Percentiles rank a stretch among this genome's conserved stretches.
phyloP scores from a whole-genome alignment of 129 eudicot genomes.

The Heracleum sosnowskyi region DNA sequence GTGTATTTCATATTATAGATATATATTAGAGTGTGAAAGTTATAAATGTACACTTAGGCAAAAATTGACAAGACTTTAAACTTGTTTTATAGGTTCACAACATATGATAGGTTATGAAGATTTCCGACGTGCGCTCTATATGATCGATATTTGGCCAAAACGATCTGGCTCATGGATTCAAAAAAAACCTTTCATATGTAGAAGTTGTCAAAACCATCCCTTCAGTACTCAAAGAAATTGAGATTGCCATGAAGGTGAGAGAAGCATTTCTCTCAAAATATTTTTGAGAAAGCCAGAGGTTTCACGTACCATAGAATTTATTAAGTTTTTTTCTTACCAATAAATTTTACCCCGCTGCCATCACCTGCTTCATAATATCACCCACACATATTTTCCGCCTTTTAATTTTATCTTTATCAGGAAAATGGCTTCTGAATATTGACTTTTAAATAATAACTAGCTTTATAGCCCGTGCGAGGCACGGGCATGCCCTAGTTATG shows the following conservation, averaged over 20 bases:
- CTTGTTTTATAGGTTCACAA: slow-evolving; percentile 36
- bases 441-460: not conserved
- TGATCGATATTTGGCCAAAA: slow-evolving; percentile 96
- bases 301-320: not conserved
- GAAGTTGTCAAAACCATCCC: slow-evolving; percentile 69
- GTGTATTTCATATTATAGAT: not conserved
- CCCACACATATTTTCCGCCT: not conserved
- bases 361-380: not conserved
- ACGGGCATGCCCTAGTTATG: no score
- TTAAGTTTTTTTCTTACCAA: not conserved
- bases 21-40: not conserved
- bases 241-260: slow-evolving; percentile 60
- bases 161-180: slow-evolving; percentile 75
- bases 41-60: not conserved
- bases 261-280: not conserved
- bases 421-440: not conserved
- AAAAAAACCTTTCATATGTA: slow-evolving; percentile 55
- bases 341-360: not conserved
- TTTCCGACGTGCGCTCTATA: slow-evolving; percentile 59
- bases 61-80: not conserved
- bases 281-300: not conserved
- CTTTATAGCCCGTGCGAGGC: no score
- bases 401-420: not conserved
- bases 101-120: slow-evolving; percentile 40
- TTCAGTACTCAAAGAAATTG: slow-evolving; percentile 54